Evolutionary conservation across 805 yeast genomes (phyloP).

Genomic region (Helenozyma rhizophorensis): DNA sequence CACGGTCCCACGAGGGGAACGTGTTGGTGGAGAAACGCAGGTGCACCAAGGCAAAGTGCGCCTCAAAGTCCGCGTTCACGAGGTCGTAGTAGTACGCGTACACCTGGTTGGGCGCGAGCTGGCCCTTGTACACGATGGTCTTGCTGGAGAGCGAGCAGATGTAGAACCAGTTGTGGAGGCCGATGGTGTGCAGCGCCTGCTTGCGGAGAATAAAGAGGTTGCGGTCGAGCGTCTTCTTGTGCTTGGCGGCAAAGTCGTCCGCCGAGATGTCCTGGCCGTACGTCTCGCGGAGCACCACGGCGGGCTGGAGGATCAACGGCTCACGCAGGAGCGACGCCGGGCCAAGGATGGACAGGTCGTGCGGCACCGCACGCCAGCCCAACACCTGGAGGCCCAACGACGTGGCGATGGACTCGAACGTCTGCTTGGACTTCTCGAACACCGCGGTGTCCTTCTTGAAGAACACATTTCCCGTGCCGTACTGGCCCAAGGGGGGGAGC

Average conservation of each 20-base stretch:
- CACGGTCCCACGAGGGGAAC: conserved; percentile 99
- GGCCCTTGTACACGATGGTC: conserved; percentile 96
- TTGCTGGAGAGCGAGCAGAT: conserved; percentile 86
- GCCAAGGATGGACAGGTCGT: conserved; percentile 89
- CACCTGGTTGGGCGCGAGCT: conserved; percentile 93
- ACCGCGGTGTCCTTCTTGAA: conserved; percentile 82
- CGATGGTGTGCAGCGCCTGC: conserved; percentile 85
- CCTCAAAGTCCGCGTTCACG: conserved; percentile 85
- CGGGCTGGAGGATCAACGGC: conserved; percentile 89
- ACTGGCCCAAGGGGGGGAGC: conserved; percentile 78
- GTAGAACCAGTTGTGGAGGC: conserved; percentile 95
- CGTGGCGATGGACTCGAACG: conserved; percentile 77
- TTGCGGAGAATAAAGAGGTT: conserved; percentile 83
- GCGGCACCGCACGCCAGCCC: conserved; percentile 95
- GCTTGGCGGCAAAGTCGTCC: conserved; percentile 52
- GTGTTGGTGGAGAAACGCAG: conserved; percentile 97
- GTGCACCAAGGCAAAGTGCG: conserved; percentile 94
- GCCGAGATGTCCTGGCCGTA: conserved; percentile 30
- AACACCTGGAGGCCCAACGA: conserved; percentile 75
- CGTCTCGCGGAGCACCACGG: conserved; percentile 58
- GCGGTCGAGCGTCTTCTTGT: conserved; percentile 70
- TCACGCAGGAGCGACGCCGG: conserved; percentile 93
- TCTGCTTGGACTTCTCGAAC: conserved; percentile 62
- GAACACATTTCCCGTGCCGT: conserved; percentile 92
- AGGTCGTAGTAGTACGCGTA: conserved; percentile 92